Evolutionary conservation across 192 early-diverging fungal genomes (phyloP), one percentile per base, ranked within the genome.

Genomic region (Coemansia sp.): DNA sequence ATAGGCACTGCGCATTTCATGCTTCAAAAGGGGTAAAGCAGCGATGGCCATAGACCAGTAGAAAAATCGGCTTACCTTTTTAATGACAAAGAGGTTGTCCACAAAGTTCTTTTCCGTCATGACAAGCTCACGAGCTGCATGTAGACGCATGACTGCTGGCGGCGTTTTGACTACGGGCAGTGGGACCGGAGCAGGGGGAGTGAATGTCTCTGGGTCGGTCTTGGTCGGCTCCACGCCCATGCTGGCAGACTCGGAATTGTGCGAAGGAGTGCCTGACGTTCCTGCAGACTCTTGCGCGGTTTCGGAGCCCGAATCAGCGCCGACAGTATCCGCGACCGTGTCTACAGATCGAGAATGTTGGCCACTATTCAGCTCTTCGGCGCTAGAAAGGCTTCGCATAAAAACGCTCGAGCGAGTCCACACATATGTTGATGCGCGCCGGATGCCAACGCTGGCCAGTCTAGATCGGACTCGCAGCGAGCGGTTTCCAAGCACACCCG

Each of bases 41-140:
- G n/a, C n/a, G n/a, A n/a, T n/a, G n/a, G n/a, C n/a, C 5, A 27
- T 11, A 46, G 13, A 46, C 11, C 43, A 17, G 26, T 50, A 50
- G 32, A 5, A 50, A 13, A 50, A 29, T 4, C 19, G 13, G 7
- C 56, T 29, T 55, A 66, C 64, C 54, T 76, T 76, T 61, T 76
- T 76, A 34, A 76, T 65, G 40, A 76, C 66, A 61, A 76, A 76
- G 41, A 76, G 39, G 38, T 76, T 68, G 66, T 76, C 72, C 13
- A 76, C 72, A 61, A 76, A 76, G 62, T 76, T 76, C 39, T 76
- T 76, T 34, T 76, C 72, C 3, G 72, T 76, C 61, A 68, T 76
- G 30, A 76, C 72, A 32, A 76, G 62, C 53, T 76, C 72, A 32
- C 72, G 61, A 8, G 62, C 61, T 6, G 72, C 65, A 31, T 76